Evolutionary conservation across 768 basidiomycete species (phyloP).

Genomic region (Gymnopilus junonius): DNA sequence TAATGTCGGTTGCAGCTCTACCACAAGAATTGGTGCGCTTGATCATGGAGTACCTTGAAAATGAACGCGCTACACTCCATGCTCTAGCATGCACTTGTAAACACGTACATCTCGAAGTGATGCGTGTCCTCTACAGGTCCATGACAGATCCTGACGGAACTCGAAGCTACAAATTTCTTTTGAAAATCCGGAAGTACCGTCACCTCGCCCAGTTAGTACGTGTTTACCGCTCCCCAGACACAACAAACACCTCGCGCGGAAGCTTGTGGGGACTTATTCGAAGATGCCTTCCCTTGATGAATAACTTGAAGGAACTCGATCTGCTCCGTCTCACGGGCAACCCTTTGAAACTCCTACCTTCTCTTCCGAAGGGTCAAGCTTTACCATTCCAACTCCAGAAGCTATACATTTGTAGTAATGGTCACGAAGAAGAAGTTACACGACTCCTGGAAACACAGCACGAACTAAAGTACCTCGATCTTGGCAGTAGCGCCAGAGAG

Average conservation of each 20-base stretch:
- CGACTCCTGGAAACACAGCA: neutral
- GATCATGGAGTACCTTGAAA: neutral
- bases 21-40: conserved; percentile 1
- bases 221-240: neutral
- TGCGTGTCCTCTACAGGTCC: neutral
- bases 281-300: neutral
- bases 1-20: neutral
- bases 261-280: neutral
- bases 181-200: neutral
- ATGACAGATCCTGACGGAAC: neutral
- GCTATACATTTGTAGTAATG: neutral
- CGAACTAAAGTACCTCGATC: neutral
- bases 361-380: neutral
- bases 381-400: conserved; percentile 5
- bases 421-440: neutral
- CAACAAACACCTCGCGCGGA: neutral
- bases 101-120: neutral
- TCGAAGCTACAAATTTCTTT: neutral
- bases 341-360: neutral
- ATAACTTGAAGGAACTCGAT: neutral
- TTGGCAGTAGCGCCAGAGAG: neutral
- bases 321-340: neutral
- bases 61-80: neutral
- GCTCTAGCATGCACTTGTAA: neutral
- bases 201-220: neutral